Conservation (phyloP, 768 basidiomycete genomes). For the Clitopilus passeckerianus region DNA sequence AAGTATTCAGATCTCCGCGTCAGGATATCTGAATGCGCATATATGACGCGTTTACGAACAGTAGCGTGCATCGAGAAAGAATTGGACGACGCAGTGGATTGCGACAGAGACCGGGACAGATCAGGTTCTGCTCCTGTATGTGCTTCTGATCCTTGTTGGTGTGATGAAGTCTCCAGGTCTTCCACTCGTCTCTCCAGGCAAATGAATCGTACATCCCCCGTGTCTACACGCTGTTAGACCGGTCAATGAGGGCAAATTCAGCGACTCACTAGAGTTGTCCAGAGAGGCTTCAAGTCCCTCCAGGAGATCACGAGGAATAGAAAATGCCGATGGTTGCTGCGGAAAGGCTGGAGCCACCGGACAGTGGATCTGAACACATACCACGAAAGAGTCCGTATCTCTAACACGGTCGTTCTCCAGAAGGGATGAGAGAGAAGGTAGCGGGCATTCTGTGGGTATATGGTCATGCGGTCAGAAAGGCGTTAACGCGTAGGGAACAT, state of each 20-base stretch:
- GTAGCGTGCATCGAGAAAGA: slow-evolving; percentile 40
- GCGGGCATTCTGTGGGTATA: slow-evolving; percentile 43
- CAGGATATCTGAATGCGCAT: slow-evolving; percentile 77
- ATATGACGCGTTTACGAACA: slow-evolving; percentile 70
- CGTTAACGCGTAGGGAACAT: background rate
- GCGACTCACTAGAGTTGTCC: slow-evolving; percentile 60
- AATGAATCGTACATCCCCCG: slow-evolving; percentile 74
- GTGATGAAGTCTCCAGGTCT: slow-evolving; percentile 15
- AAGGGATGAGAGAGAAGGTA: slow-evolving; percentile 58
- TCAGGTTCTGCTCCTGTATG: slow-evolving; percentile 20
- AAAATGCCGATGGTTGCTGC: slow-evolving; percentile 59
- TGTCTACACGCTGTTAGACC: slow-evolving; percentile 34
- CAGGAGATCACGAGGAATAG: slow-evolving; percentile 61
- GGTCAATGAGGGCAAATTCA: background rate
- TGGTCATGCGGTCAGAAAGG: background rate
- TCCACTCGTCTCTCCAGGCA: slow-evolving; percentile 52
- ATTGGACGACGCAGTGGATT: slow-evolving; percentile 34
- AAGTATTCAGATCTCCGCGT: slow-evolving; percentile 75
- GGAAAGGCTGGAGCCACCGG: slow-evolving; percentile 55
- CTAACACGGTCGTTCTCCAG: slow-evolving; percentile 54
- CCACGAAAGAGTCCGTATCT: slow-evolving; percentile 63
- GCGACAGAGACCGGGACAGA: slow-evolving; percentile 23
- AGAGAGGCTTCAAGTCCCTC: slow-evolving; percentile 67
- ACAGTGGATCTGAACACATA: slow-evolving; percentile 72
- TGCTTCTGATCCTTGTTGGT: background rate